A percentile compares a stretch with the other conserved stretches of the same genome.
Evolutionary conservation across 108 stramenopile species (phyloP).

Genomic region (Parietichytrium sp.): DNA sequence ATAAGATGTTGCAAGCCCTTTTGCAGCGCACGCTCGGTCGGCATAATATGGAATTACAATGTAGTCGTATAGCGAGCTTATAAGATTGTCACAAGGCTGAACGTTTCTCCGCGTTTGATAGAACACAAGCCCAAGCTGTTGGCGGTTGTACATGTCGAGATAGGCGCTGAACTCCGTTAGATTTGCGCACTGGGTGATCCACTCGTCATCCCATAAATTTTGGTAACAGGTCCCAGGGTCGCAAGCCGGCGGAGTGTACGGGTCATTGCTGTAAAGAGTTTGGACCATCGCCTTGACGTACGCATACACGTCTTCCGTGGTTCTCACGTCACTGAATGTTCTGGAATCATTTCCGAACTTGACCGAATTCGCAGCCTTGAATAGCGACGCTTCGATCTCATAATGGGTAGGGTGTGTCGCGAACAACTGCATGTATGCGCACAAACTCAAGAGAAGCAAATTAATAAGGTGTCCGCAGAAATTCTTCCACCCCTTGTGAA

Average conservation of each 20-base stretch:
- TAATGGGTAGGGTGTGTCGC: neutral
- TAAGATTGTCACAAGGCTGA: neutral
- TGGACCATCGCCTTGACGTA: neutral
- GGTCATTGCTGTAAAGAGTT: neutral
- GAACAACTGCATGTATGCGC: constrained; percentile 6
- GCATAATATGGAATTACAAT: too few relatives aligned
- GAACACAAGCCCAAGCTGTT: neutral
- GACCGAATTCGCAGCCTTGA: neutral
- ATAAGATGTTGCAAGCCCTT: too few relatives aligned
- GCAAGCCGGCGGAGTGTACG: neutral
- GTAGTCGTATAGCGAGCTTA: neutral
- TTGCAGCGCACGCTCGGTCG: too few relatives aligned
- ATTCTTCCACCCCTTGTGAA: neutral
- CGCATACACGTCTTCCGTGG: neutral
- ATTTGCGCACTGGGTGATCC: neutral
- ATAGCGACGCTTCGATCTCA: neutral
- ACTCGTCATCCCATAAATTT: neutral
- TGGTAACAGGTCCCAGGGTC: neutral
- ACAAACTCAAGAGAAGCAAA: neutral
- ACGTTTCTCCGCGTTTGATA: neutral
- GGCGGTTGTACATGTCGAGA: constrained; percentile 11
- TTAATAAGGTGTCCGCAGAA: neutral
- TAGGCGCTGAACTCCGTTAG: constrained; percentile 11
- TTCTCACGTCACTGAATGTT: neutral
- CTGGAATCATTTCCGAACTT: neutral